These are phyloP conservation scores for Simplicillium sp. DNA, from an alignment of 2,329 filamentous ascomycete species.

Conservation along the genomic window DNA sequence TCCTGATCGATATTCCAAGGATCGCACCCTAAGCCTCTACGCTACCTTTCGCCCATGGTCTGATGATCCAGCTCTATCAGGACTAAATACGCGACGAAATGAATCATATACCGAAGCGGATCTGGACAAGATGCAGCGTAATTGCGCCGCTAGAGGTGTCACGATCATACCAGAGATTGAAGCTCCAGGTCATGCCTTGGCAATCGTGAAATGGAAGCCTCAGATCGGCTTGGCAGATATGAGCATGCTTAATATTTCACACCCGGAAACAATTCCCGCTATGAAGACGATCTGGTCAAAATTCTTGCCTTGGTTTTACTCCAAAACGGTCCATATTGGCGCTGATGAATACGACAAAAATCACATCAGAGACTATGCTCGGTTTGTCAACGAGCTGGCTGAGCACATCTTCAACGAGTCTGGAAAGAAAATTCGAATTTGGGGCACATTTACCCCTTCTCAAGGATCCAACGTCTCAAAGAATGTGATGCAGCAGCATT, in stretches of 20 bases:
- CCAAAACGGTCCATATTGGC: conserved; percentile 42
- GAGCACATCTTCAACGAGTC: conserved; percentile 24
- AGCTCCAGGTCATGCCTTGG: conserved; percentile 44
- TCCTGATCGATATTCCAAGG: conserved; percentile 33
- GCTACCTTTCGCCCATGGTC: conserved; percentile 44
- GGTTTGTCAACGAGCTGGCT: conserved; percentile 40
- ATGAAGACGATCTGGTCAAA: conserved; percentile 40
- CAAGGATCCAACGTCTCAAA: conserved; percentile 9
- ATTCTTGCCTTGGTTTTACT: conserved; percentile 44
- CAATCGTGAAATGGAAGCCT: conserved; percentile 48
- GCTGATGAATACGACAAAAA: conserved; percentile 40
- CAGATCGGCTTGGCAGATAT: conserved; percentile 31
- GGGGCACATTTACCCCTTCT: conserved; percentile 30
- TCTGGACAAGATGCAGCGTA: conserved; percentile 38
- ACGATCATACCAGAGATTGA: conserved; percentile 50
- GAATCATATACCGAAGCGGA: conserved; percentile 41
- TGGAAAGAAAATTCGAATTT: conserved; percentile 38
- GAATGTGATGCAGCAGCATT: conserved; percentile 21
- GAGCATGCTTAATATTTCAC: conserved; percentile 39
- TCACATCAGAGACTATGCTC: conserved; percentile 36
- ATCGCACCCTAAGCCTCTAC: conserved; percentile 38
- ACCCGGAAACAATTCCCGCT: conserved; percentile 39
- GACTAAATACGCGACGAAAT: conserved; percentile 38
- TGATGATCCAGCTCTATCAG: conserved; percentile 31
- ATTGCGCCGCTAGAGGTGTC: conserved; percentile 42